A percentile compares a stretch with the other conserved stretches of the same genome.
These are phyloP conservation scores for Ophiostoma ulmi DNA, from an alignment of 2,329 filamentous ascomycete species.

Conservation along the genomic window DNA sequence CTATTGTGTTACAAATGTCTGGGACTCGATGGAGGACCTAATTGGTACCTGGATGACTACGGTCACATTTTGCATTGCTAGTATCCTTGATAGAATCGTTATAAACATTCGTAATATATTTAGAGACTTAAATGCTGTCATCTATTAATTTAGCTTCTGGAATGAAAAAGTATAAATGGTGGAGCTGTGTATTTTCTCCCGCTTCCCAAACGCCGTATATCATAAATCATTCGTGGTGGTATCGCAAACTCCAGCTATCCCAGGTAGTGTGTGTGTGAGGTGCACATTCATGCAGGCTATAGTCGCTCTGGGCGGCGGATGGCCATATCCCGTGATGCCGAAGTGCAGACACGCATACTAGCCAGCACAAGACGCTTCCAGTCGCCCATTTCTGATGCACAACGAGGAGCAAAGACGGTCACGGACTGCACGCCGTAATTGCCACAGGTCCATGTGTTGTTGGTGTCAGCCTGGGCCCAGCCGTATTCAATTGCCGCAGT, in stretches of 20 bases:
- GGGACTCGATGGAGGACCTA: constrained; percentile 1
- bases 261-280: background rate
- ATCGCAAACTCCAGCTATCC: background rate
- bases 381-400: constrained; percentile 36
- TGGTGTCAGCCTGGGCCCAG: constrained; percentile 39
- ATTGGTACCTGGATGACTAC: background rate
- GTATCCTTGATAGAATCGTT: background rate
- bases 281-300: background rate
- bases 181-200: background rate
- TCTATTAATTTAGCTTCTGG: too few species aligned
- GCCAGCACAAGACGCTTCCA: constrained; percentile 32
- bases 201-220: constrained; percentile 3
- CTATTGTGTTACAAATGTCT: background rate
- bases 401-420: constrained; percentile 39
- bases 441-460: constrained; percentile 28
- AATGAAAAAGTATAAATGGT: background rate
- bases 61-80: background rate
- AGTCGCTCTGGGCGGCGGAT: constrained; percentile 24
- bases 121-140: background rate
- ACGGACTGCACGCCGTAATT: constrained; percentile 34
- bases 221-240: background rate
- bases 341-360: constrained; percentile 25
- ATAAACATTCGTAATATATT: background rate
- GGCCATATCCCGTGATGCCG: constrained; percentile 13
- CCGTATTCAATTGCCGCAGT: constrained; percentile 35